Conservation (phyloP, 2,329 filamentous ascomycete species). For the Talaromyces atroroseus region DNA sequence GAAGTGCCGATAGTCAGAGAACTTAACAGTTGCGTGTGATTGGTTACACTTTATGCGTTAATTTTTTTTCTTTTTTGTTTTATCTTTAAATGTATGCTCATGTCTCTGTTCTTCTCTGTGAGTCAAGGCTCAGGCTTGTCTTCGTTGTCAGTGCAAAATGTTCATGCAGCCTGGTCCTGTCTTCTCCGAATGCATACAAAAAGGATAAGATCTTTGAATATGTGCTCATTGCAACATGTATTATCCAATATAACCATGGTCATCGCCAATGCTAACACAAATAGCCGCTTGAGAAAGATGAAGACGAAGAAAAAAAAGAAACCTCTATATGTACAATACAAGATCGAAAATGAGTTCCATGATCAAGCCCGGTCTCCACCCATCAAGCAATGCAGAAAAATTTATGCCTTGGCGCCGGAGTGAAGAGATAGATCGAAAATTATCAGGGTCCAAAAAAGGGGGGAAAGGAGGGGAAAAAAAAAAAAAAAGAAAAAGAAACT, state of each 20-base stretch:
- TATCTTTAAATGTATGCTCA: too few relatives aligned
- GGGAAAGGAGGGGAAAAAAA: too few relatives aligned
- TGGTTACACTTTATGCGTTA: too few relatives aligned
- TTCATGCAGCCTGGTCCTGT: not conserved
- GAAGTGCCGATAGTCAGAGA: too few relatives aligned
- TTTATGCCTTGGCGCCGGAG: slow-evolving; percentile 40
- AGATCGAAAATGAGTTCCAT: slow-evolving; percentile 32
- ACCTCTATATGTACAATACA: slow-evolving; percentile 40
- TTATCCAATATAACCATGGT: slow-evolving; percentile 13
- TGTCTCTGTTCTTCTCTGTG: too few relatives aligned
- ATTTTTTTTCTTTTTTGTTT: too few relatives aligned
- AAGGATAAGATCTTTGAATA: not conserved
- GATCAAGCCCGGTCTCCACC: slow-evolving; percentile 36
- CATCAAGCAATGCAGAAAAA: slow-evolving; percentile 37
- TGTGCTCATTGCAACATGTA: slow-evolving; percentile 14
- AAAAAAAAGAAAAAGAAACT: slow-evolving; percentile 9
- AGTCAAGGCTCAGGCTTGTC: too few relatives aligned
- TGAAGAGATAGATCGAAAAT: slow-evolving; percentile 34
- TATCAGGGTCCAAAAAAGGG: slow-evolving; percentile 22
- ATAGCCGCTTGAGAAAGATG: slow-evolving; percentile 12
- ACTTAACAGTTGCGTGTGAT: too few relatives aligned
- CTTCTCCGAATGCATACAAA: not conserved
- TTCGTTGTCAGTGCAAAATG: not conserved
- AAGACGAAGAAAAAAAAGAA: slow-evolving; percentile 9
- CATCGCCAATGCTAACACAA: slow-evolving; percentile 14